Base-by-base conservation (phyloP, 2,329 filamentous ascomycete genomes). In the Aspergillus quadricinctus region DNA sequence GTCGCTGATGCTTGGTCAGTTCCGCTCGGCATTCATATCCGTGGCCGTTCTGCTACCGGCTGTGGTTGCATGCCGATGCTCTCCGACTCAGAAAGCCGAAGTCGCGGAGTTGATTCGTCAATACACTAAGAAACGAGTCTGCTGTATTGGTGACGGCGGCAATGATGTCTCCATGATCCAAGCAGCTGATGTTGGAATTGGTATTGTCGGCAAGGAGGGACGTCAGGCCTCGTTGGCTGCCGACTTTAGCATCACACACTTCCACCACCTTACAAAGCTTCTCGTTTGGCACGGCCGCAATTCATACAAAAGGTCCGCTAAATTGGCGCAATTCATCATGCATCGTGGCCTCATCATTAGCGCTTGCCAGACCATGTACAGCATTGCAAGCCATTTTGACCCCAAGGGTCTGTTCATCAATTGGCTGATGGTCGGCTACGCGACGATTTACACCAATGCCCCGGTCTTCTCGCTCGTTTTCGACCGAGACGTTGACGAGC, bases 81-180 rank as follows among this genome's bases (percentile, higher is more conserved):
- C 92, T 7, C 95, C 94, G 0, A 97, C 90, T 0, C 94, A 99
- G 69, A 99, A 99, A 74, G 95, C 94, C 45, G 93, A 97, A 66
- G 83, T 99, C 41, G 94, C 95, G 9, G 86, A 84, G 63, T 83
- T 97, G 50, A 99, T 99, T 76, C 90, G 92, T 59, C 84, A 89
- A 51, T 88, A 90, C 74, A 99, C 94, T 21, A 92, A 90, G 74
- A 97, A 97, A 75, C 88, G 95, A 14, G 90, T 97, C 17, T 96
- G 92, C 76, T 97, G 94, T 70, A 99, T 99, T 64, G 94, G 94
- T 40, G 94, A 99, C 69, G 94, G 94, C 63, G 94, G 95, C 66
- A 99, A 99, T 75, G 95, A 99, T 72, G 94, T 99, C 4, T 93
- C 88, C 64, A 99, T 99, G 94, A 99, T 99, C 64, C 94, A 97